A percentile compares a stretch with the other conserved stretches of the same genome.
Evolutionary conservation across 257 asterid genomes (phyloP).

Genomic region (Sherardia arvensis): DNA sequence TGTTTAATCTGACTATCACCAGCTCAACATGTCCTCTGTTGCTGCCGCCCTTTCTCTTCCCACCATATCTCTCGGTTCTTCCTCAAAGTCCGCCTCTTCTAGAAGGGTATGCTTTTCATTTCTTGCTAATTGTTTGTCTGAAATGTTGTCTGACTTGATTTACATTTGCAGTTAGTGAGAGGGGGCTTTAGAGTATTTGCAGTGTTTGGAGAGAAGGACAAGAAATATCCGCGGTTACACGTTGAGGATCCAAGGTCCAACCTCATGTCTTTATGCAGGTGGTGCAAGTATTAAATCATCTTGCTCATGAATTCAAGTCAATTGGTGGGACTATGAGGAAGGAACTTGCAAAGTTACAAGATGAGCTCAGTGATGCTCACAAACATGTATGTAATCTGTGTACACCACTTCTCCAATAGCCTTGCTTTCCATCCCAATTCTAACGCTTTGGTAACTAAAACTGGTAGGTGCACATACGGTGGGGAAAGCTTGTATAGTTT

Average conservation of each 20-base stretch:
- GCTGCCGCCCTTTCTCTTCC: slow-evolving; percentile 80
- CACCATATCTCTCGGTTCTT: slow-evolving; percentile 46
- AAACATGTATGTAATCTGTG: too few species aligned
- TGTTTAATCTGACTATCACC: too few species aligned
- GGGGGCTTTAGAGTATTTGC: slow-evolving; percentile 75
- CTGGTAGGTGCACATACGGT: slow-evolving; percentile 75
- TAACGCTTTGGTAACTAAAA: not conserved
- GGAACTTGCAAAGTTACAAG: slow-evolving; percentile 85
- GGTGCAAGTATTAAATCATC: slow-evolving; percentile 88
- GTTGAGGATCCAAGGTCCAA: slow-evolving; percentile 91
- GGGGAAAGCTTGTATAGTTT: too few species aligned
- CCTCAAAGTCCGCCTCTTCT: slow-evolving; percentile 36
- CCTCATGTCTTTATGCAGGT: slow-evolving; percentile 42
- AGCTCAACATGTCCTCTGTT: slow-evolving; percentile 65
- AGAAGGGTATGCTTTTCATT: slow-evolving; percentile 42
- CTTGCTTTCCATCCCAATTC: not conserved
- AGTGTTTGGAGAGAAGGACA: slow-evolving; percentile 57
- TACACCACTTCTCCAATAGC: not conserved
- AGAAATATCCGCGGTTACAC: slow-evolving; percentile 68
- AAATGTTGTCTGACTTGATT: too few species aligned
- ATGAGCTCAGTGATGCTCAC: slow-evolving; percentile 67
- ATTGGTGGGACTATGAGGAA: slow-evolving; percentile 78
- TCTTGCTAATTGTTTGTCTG: not conserved
- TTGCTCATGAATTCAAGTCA: slow-evolving; percentile 92
- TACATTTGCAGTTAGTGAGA: slow-evolving; percentile 37